These are phyloP conservation scores for Gentiana straminea DNA, from an alignment of 257 asterid genomes.

Conservation along the genomic window DNA sequence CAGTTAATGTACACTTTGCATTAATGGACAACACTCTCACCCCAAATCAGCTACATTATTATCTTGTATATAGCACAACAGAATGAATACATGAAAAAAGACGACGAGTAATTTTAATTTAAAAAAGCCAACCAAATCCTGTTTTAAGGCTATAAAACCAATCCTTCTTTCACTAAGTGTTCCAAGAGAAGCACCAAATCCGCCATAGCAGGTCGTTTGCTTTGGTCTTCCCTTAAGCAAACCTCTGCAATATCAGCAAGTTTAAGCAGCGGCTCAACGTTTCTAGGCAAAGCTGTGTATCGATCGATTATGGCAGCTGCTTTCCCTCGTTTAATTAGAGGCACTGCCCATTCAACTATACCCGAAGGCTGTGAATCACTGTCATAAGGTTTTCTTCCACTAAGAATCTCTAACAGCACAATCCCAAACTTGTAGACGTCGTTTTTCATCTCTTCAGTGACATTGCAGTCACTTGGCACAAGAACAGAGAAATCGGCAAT, in stretches of 20 bases:
- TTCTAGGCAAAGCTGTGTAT: conserved; percentile 62
- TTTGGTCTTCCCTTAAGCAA: conserved; percentile 59
- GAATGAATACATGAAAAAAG: too few species aligned
- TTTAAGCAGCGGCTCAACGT: conserved; percentile 80
- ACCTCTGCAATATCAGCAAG: conserved; percentile 82
- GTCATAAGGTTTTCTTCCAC: conserved; percentile 73
- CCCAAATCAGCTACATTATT: too few species aligned
- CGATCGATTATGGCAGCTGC: conserved; percentile 78
- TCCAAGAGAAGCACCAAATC: conserved; percentile 58
- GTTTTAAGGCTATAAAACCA: conserved; percentile 35
- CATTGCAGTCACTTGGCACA: conserved; percentile 42
- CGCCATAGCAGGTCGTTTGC: conserved; percentile 44
- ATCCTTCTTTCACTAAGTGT: conserved; percentile 63
- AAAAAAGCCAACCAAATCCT: neutral
- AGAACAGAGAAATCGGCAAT: conserved; percentile 66
- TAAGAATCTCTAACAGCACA: conserved; percentile 76
- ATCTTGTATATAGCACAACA: too few species aligned
- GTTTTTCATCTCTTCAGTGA: conserved; percentile 31
- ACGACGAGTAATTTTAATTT: too few species aligned
- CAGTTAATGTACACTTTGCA: too few species aligned
- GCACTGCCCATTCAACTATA: conserved; percentile 82
- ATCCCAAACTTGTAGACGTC: conserved; percentile 82
- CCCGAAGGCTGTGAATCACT: conserved; percentile 57
- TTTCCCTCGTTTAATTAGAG: conserved; percentile 58
- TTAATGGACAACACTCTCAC: too few species aligned